These are phyloP conservation scores for Triticum turgidum DNA, from an alignment of 176 grass and related monocot species.

Conservation along the genomic window DNA sequence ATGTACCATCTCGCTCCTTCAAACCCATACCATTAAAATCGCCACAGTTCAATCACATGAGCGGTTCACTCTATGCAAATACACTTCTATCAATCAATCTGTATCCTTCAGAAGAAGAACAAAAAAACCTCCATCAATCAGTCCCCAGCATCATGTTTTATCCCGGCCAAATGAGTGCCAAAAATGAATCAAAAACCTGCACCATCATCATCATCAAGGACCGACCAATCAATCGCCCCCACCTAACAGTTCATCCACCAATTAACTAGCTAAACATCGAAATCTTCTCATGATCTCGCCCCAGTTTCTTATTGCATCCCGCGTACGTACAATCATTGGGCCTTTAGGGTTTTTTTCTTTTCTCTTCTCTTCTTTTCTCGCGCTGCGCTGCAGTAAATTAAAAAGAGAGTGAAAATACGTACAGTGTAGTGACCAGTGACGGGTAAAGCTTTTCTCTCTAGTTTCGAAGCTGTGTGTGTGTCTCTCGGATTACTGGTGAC, in stretches of 20 bases:
- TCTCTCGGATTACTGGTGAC: background rate
- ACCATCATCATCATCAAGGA: background rate
- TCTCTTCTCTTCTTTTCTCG: slow-evolving; percentile 26
- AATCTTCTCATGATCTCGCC: background rate
- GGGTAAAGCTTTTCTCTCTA: background rate
- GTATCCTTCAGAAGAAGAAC: too few relatives aligned
- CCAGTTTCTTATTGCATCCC: background rate
- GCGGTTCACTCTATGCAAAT: too few relatives aligned
- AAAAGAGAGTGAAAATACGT: background rate
- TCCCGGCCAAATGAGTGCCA: background rate
- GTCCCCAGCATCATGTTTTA: background rate
- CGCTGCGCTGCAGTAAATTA: background rate
- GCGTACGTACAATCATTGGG: slow-evolving; percentile 41
- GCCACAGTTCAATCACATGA: background rate
- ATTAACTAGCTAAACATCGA: background rate
- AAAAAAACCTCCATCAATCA: background rate
- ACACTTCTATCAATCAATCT: too few relatives aligned
- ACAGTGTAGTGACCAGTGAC: background rate
- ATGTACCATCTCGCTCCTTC: background rate
- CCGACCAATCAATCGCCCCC: slow-evolving; percentile 4
- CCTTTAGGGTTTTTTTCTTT: slow-evolving; percentile 5
- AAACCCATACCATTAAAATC: background rate
- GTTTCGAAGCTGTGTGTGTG: slow-evolving; percentile 18
- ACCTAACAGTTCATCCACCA: background rate
- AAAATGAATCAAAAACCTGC: background rate